Evolutionary conservation across 306 rosid genomes (phyloP).

Genomic region (Vigna angularis): DNA sequence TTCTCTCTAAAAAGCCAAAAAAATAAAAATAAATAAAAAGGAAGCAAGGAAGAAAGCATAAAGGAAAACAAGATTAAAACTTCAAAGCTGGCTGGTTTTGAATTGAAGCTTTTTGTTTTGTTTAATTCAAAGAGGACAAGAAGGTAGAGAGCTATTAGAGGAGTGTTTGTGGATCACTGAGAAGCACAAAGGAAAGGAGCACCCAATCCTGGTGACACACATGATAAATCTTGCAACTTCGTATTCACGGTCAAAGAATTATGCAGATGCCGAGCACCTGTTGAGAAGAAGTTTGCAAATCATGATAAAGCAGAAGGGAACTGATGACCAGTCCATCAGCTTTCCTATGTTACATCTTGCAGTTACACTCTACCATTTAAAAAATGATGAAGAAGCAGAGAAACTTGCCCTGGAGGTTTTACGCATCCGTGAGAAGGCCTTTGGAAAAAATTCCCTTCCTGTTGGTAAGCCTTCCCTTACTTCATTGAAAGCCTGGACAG

Average conservation of each 20-base stretch:
- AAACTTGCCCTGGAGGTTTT: conserved; percentile 73
- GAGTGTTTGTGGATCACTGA: conserved; percentile 81
- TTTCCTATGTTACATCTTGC: conserved; percentile 95
- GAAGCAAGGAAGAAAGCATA: neutral
- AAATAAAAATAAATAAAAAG: neutral
- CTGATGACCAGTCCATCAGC: conserved; percentile 75
- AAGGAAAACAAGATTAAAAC: conserved; percentile 2
- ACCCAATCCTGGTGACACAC: conserved; percentile 75
- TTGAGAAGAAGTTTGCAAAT: conserved; percentile 73
- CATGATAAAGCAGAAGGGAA: conserved; percentile 60
- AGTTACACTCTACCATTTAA: conserved; percentile 74
- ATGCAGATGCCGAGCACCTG: conserved; percentile 77
- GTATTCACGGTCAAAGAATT: conserved; percentile 73
- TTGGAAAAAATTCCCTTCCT: conserved; percentile 78
- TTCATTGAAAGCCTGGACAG: conserved; percentile 12
- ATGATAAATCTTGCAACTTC: conserved; percentile 85
- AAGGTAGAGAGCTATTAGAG: conserved; percentile 84
- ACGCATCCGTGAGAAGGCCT: conserved; percentile 79
- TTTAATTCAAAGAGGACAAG: conserved; percentile 66
- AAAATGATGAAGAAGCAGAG: conserved; percentile 86
- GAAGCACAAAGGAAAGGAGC: conserved; percentile 71
- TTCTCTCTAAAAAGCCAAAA: neutral
- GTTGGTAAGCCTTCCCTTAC: conserved; percentile 64
- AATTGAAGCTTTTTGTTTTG: conserved; percentile 29
- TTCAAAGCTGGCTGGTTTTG: neutral